Percentiles rank a stretch among this genome's conserved stretches.
Evolutionary conservation across 2,329 filamentous ascomycete species (phyloP).

Genomic region (Hymenoscyphus albidus): DNA sequence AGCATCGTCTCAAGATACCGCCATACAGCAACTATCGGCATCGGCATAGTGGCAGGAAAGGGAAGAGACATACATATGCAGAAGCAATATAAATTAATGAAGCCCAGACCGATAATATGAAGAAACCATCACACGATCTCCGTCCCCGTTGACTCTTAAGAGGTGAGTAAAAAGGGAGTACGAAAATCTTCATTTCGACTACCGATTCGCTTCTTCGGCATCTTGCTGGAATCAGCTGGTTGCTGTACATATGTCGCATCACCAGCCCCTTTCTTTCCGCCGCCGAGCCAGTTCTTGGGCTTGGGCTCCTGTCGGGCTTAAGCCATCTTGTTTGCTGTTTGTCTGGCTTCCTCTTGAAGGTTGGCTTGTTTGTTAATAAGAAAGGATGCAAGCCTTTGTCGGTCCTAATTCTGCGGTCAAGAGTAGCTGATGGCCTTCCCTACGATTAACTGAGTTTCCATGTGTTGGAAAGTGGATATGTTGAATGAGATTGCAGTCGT

Average conservation of each 20-base stretch:
- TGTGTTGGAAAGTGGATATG: no score
- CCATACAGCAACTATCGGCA: neutral
- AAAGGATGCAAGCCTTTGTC: neutral
- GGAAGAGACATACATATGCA: neutral
- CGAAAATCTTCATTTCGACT: neutral
- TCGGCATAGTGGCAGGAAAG: neutral
- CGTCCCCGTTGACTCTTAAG: neutral
- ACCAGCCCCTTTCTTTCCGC: neutral
- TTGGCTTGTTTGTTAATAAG: neutral
- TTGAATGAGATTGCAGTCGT: no score
- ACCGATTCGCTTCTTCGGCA: neutral
- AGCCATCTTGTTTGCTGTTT: neutral
- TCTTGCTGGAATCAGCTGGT: neutral
- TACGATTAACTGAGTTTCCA: no score
- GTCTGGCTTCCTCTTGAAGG: neutral
- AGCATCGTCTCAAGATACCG: neutral
- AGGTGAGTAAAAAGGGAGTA: neutral
- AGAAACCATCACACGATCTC: neutral
- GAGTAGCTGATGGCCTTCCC: neutral
- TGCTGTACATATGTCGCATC: neutral
- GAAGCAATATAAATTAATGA: constrained; percentile 2
- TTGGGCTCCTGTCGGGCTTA: neutral
- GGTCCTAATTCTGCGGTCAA: neutral
- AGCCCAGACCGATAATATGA: neutral
- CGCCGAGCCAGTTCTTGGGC: neutral